Base-by-base conservation (phyloP, 352 stramenopile species). In the Globisporangium cylindrosporum region DNA sequence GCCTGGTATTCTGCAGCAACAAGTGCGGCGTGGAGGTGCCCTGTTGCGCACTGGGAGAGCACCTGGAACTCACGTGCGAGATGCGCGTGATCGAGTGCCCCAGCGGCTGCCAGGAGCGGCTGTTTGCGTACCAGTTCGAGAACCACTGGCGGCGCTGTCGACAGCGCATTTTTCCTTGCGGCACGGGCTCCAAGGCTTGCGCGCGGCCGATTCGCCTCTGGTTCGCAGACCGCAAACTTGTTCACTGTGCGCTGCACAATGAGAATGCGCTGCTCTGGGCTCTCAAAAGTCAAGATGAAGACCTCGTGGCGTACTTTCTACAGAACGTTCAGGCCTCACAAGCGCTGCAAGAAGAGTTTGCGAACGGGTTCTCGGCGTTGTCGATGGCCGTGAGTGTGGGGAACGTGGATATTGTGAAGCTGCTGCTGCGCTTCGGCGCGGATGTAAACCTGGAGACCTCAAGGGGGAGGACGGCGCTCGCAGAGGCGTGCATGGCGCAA, bases 361-460 rank as follows among this genome's bases (percentile, higher is more conserved):
- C 75, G 1, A 92, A 89, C 53, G 87, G 87, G 0, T 92, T 91
- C 66, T 78, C 80, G 2, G 80, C 87, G 8, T 55, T 94, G n/a
- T 62, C 72, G 8, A 72, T 90, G 4, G 83, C 84, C 1, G 69
- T 74, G 34, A 80, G 80, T 14, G 55, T 92, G 24, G 76, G 74
- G 0, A 72, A 82, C 36, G n/a, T 88, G 0, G 73, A 80, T 14
- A 59, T 91, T 9, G 60, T 80, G 18, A 84, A 92, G 61, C 56
- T 85, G 20, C 53, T 94, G 24, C 64, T 93, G 15, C 79, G 82
- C 0, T 86, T 81, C 32, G 85, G 85, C n/a, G 87, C 83, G 0
- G 78, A 92, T 56, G 83, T 92, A 1, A 93, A 93, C 59, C 34
- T 78, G 0, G 87, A 93, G 70, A 91, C 75, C 0, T 92, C 85